A percentile compares a stretch with the other conserved stretches of the same genome.
Evolutionary conservation across 192 early-diverging fungal genomes (phyloP).

Genomic region (Phycomyces blakesleeanus): DNA sequence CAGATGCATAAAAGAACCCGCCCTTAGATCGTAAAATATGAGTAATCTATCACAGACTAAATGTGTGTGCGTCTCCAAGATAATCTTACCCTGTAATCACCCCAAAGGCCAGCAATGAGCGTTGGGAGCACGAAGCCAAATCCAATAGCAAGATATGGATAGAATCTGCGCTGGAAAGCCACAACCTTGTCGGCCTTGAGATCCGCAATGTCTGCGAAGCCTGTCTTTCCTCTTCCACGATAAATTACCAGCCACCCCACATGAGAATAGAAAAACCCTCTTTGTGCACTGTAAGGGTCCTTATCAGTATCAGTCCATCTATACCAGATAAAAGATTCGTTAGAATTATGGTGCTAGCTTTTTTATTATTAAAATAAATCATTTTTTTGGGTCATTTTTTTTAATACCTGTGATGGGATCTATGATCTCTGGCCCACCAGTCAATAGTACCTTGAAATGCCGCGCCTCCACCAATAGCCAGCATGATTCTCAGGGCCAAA

Average conservation of each 20-base stretch:
- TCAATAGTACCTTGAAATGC: constrained; percentile 79
- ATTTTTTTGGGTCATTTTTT: background rate
- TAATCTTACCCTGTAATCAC: constrained; percentile 53
- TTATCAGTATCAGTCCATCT: constrained; percentile 69
- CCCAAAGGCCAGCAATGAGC: constrained; percentile 78
- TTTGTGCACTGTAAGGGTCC: constrained; percentile 76
- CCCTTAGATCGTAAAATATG: constrained; percentile 34
- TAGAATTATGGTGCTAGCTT: background rate
- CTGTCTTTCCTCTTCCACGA: constrained; percentile 63
- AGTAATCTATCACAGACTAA: background rate
- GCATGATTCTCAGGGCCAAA: constrained; percentile 53
- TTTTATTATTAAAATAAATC: background rate
- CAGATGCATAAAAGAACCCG: constrained; percentile 73
- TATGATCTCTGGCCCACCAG: constrained; percentile 84
- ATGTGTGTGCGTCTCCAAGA: background rate
- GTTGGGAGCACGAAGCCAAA: constrained; percentile 78
- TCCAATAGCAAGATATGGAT: constrained; percentile 61
- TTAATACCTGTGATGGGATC: constrained; percentile 77
- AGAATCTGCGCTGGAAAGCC: constrained; percentile 74
- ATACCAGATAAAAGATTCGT: constrained; percentile 1
- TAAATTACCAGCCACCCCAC: constrained; percentile 82
- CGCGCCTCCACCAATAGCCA: constrained; percentile 59
- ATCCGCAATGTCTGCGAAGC: constrained; percentile 77
- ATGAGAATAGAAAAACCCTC: constrained; percentile 77
- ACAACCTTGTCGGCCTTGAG: constrained; percentile 66